Conservation (phyloP, 192 early-diverging fungal species). For the Entomortierella lignicola region DNA sequence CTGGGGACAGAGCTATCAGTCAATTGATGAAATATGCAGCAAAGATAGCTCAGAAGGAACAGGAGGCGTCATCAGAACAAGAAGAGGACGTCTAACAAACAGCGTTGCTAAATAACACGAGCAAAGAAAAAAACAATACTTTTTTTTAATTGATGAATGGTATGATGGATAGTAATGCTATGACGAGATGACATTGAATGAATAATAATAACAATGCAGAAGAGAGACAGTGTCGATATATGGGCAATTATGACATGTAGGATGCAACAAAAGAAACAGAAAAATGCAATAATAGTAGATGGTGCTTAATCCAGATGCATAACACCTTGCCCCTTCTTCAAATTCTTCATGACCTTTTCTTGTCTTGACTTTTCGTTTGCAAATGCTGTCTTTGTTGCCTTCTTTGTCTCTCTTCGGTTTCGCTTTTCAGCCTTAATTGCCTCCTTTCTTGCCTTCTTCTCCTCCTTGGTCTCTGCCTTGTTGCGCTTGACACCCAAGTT, state of each 20-base stretch:
- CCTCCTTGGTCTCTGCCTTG: slow-evolving; percentile 89
- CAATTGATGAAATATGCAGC: background rate
- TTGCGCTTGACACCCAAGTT: slow-evolving; percentile 81
- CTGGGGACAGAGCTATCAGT: background rate
- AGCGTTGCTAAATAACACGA: too few species aligned
- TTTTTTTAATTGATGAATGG: too few species aligned
- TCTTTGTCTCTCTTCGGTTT: slow-evolving; percentile 79
- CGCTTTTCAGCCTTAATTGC: slow-evolving; percentile 85
- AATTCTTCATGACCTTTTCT: slow-evolving; percentile 65
- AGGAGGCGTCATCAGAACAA: background rate
- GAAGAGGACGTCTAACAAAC: background rate
- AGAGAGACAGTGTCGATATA: background rate
- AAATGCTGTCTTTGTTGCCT: slow-evolving; percentile 83
- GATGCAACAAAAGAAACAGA: background rate
- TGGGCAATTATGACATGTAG: background rate
- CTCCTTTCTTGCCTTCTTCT: slow-evolving; percentile 92
- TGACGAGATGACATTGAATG: background rate
- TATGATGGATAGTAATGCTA: background rate
- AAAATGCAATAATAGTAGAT: background rate
- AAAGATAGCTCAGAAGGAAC: background rate
- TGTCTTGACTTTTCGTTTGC: slow-evolving; percentile 75
- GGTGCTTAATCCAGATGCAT: slow-evolving; percentile 55
- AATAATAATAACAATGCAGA: slow-evolving; percentile 1
- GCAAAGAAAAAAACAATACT: too few species aligned
- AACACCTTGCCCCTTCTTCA: slow-evolving; percentile 60